A percentile compares a stretch with the other conserved stretches of the same genome.
phyloP scores from a whole-genome alignment of 2,329 filamentous ascomycete genomes.

The Cercospora canescens region DNA sequence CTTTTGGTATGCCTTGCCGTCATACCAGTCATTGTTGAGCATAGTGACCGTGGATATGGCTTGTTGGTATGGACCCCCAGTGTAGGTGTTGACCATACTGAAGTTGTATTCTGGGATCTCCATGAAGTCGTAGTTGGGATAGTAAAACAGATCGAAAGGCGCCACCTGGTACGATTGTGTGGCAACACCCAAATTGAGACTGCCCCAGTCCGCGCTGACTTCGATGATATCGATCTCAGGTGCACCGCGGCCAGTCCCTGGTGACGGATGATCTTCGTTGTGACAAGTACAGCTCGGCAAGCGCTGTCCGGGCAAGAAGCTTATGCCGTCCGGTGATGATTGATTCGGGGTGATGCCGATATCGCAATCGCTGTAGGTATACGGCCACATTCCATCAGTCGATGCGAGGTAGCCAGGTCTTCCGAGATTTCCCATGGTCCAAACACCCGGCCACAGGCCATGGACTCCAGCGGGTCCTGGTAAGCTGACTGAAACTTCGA shows the following conservation, averaged over 20 bases:
- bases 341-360: slow-evolving; percentile 53
- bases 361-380: slow-evolving; percentile 53
- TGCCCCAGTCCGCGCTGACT: slow-evolving; percentile 47
- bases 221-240: slow-evolving; percentile 53
- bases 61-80: slow-evolving; percentile 57
- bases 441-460: slow-evolving; percentile 55
- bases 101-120: slow-evolving; percentile 51
- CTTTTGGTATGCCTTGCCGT: slow-evolving; percentile 55
- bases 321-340: slow-evolving; percentile 45
- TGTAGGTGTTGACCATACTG: slow-evolving; percentile 53
- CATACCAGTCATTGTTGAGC: slow-evolving; percentile 58
- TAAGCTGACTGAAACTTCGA: slow-evolving; percentile 54
- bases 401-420: slow-evolving; percentile 54
- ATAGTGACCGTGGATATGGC: slow-evolving; percentile 57
- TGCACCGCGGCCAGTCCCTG: slow-evolving; percentile 48
- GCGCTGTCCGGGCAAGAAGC: slow-evolving; percentile 46
- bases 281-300: slow-evolving; percentile 48
- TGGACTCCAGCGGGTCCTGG: slow-evolving; percentile 52
- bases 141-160: slow-evolving; percentile 52
- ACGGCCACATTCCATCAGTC: slow-evolving; percentile 57
- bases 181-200: slow-evolving; percentile 43
- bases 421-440: slow-evolving; percentile 57
- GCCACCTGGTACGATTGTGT: slow-evolving; percentile 53
- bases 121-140: slow-evolving; percentile 55
- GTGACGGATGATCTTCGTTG: slow-evolving; percentile 49